A percentile compares a stretch with the other conserved stretches of the same genome.
phyloP scores from a whole-genome alignment of 768 basidiomycete species.

The Mycena epipterygia region DNA sequence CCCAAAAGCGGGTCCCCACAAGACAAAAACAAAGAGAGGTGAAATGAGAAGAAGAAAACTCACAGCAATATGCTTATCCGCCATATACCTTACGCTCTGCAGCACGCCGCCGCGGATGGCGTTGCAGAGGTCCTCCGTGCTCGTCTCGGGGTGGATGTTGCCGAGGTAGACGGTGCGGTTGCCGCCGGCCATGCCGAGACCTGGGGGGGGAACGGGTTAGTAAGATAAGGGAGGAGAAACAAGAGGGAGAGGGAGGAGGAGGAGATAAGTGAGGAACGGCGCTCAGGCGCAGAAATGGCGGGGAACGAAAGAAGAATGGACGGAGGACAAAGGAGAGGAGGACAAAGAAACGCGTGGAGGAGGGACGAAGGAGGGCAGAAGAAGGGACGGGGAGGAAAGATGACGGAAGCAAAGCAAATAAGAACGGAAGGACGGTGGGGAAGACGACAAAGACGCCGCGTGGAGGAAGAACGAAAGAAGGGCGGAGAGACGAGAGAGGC shows the following conservation, averaged over 20 bases:
- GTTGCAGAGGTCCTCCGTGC: slow-evolving; percentile 95
- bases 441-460: not conserved
- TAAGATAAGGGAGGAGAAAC: not conserved
- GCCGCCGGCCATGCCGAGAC: slow-evolving; percentile 45
- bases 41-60: slow-evolving; percentile 52
- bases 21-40: slow-evolving; percentile 9
- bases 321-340: not conserved
- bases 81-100: slow-evolving; percentile 95
- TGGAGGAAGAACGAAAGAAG: not conserved
- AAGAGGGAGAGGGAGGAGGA: not conserved
- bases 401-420: too few species aligned
- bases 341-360: not conserved
- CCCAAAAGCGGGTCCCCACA: not conserved
- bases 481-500: too few species aligned
- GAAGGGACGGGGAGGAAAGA: not conserved
- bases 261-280: not conserved
- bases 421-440: not conserved
- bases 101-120: slow-evolving; percentile 96
- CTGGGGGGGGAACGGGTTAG: slow-evolving; percentile 13
- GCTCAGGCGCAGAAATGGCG: too few species aligned
- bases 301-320: too few species aligned
- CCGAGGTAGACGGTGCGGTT: slow-evolving; percentile 97
- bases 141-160: slow-evolving; percentile 97
- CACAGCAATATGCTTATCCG: slow-evolving; percentile 97
- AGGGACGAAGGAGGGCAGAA: not conserved